Evolutionary conservation across 2,329 filamentous ascomycete species (phyloP), one percentile per base, ranked within the genome.

Genomic region (Penicillium rolfsii): DNA sequence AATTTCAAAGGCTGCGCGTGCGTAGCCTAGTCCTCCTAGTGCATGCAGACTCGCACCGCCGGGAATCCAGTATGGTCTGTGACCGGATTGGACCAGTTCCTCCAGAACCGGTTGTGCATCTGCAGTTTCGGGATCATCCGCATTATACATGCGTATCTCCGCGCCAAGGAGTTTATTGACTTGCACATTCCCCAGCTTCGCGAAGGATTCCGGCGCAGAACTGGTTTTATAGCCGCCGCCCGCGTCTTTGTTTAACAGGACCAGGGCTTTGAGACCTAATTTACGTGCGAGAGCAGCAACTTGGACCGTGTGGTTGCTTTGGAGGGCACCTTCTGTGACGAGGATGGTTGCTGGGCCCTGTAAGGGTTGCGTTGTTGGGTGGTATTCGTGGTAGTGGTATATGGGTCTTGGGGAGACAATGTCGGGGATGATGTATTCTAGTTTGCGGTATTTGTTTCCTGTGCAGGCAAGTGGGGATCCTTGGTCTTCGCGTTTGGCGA

Each of bases 131-230:
- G 69, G 59, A 82, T 90, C 63, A 74, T 89, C 26, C 78, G 89
- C 56, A 69, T 90, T 38, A 77, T 87, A 69, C 74, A 84, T 24
- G 79, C 87, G 60, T 78, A 86, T 68, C 71, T 75, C 24, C 76
- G 78, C 57, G 65, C 72, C 63, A 12, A 73, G 52, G 55, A 77
- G 55, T 62, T 71, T 63, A 38, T 70, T 64, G 30, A 74, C 58
- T 43, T 74, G 72, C 30, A 70, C 66, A 19, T 75, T 75, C 0
- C 73, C 73, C 3, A 58, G 57, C 16, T 64, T 62, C 28, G 67
- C 16, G 48, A 73, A 75, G 5, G 60, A 56, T 0, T 52, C 46
- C 38, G 64, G 64, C 48, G 74, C 63, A 0, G 22, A 35, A 4
- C 67, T 59, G 1, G 66, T 52, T 12, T 57, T 41, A 1, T 71